Percentiles rank a stretch among this genome's conserved stretches.
Evolutionary conservation across 2,329 filamentous ascomycete genomes (phyloP).

Genomic region (Didymella arachidicola): DNA sequence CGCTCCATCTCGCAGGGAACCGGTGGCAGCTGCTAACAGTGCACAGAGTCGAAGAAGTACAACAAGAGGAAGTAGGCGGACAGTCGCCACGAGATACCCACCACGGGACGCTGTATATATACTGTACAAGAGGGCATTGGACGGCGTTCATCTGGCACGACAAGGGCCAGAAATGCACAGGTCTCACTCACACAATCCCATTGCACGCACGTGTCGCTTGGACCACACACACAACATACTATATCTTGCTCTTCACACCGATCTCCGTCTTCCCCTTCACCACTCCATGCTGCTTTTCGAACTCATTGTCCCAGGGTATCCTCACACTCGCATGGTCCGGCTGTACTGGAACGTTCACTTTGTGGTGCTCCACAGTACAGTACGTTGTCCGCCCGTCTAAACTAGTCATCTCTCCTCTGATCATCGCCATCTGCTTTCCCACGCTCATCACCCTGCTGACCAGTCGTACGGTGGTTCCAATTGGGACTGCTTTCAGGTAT

Average conservation of each 20-base stretch:
- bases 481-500: conserved; percentile 60
- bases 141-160: conserved; percentile 24
- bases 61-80: conserved; percentile 53
- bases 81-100: conserved; percentile 9
- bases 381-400: conserved; percentile 58
- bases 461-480: conserved; percentile 55
- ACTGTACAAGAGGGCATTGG: conserved; percentile 27
- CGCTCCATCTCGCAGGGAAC: neutral
- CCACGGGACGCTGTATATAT: conserved; percentile 22
- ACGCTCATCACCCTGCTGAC: conserved; percentile 55
- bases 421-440: conserved; percentile 62
- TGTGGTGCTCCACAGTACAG: conserved; percentile 62
- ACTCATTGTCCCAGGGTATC: conserved; percentile 57
- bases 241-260: conserved; percentile 32
- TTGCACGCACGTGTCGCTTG: neutral
- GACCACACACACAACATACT: neutral
- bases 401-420: conserved; percentile 59
- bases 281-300: conserved; percentile 42
- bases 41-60: conserved; percentile 56
- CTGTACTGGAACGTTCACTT: conserved; percentile 56
- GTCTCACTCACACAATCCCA: conserved; percentile 2
- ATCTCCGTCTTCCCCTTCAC: conserved; percentile 17
- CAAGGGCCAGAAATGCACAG: conserved; percentile 1
- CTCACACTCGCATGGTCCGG: conserved; percentile 51
- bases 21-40: conserved; percentile 11